Evolutionary conservation across 768 basidiomycete species (phyloP), one percentile per base, ranked within the genome.

Genomic region (Mycena maculata): DNA sequence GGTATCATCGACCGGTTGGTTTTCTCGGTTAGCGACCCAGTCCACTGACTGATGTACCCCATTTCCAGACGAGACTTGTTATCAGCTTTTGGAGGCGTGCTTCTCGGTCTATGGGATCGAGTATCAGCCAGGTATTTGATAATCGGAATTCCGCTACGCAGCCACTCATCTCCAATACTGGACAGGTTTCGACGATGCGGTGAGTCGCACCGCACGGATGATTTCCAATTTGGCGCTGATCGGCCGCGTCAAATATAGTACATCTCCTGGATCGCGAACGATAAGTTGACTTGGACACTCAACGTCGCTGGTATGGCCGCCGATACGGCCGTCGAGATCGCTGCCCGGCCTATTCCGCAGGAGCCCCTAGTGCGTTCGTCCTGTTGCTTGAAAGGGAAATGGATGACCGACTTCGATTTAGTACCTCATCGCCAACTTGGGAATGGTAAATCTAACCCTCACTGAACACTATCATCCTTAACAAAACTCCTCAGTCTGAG

Each of bases 371-470:
- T 91, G 73, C 30, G 15, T 7, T 12, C 16, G 33, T 20, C 16
- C 54, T 4, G 18, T 13, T 27, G 4, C 12, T 20, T 9, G 15
- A 27, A 60, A 20, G 3, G 36, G 7, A 0, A 22, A 33, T 31
- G 31, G 36, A 11, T 27, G 3, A 13, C 6, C 12, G 2, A 25
- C 39, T 27, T 52, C 56, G 41, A 25, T 54, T 11, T 70, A 94
- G 93, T 95, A 95, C 71, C 81, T 98, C 73, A 90, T 98, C 69
- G 81, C 87, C 73, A 96, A 96, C 76, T 80, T 96, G 73, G 96
- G 94, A 58, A 89, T 97, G 78, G 95, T 94, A 4, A 79, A 82
- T n/a, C n/a, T n/a, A n/a, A n/a, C n/a, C n/a, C n/a, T n/a, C n/a
- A n/a, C n/a, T n/a, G n/a, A n/a, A n/a, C n/a, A n/a, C n/a, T n/a